Conservation (phyloP, 1,139 yeast genomes). For the Blastobotrys raffinosifermentans region DNA sequence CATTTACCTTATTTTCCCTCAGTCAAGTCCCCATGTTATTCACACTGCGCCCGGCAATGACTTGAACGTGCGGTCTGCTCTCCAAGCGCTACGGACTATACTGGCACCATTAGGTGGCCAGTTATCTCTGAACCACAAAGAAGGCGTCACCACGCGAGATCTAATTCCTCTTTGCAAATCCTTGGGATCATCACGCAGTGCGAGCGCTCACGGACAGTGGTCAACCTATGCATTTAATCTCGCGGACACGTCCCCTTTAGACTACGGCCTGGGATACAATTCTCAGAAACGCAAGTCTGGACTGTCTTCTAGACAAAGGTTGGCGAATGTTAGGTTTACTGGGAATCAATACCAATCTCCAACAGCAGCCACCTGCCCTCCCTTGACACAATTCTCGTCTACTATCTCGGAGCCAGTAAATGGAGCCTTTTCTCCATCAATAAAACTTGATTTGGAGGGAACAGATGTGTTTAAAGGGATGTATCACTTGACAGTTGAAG, state of each 20-base stretch:
- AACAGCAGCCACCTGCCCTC: constrained; percentile 46
- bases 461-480: constrained; percentile 77
- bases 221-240: constrained; percentile 24
- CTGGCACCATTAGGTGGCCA: too few relatives aligned
- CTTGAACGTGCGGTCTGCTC: constrained; percentile 46
- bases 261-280: not conserved
- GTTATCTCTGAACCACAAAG: too few relatives aligned
- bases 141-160: too few relatives aligned
- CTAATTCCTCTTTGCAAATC: too few relatives aligned
- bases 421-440: constrained; percentile 24
- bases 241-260: constrained; percentile 23
- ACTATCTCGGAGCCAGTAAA: constrained; percentile 23
- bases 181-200: constrained; percentile 40
- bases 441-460: constrained; percentile 56
- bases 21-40: constrained; percentile 59
- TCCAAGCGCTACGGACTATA: constrained; percentile 55
- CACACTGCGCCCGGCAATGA: constrained; percentile 44
- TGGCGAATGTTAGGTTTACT: constrained; percentile 27
- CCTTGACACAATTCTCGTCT: constrained; percentile 42
- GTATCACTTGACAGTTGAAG: constrained; percentile 59
- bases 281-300: constrained; percentile 2
- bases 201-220: constrained; percentile 26
- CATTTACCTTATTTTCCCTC: constrained; percentile 59
- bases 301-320: constrained; percentile 15
- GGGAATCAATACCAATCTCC: constrained; percentile 13